Conservation (phyloP, 2,329 filamentous ascomycete genomes). For the Berkeleyomyces basicola region DNA sequence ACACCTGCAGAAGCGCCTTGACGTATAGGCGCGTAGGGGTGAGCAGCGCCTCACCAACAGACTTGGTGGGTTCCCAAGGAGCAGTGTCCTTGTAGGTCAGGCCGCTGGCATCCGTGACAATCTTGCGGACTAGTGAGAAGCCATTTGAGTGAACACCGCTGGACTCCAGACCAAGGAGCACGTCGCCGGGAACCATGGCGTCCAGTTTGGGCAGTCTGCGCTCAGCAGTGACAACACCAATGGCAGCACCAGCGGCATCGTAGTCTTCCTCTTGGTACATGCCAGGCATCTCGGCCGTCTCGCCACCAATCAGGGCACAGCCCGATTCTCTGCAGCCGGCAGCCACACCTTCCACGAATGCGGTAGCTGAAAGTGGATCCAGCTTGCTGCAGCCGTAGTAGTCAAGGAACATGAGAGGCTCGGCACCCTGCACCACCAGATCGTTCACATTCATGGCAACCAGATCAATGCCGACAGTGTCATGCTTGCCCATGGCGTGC, state of each 20-base stretch:
- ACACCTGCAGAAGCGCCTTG: constrained; percentile 53
- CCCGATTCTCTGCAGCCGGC: constrained; percentile 70
- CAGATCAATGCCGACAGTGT: constrained; percentile 89
- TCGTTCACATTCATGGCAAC: constrained; percentile 99
- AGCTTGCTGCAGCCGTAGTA: constrained; percentile 92
- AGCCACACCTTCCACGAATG: constrained; percentile 85
- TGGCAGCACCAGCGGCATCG: constrained; percentile 78
- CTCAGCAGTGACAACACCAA: constrained; percentile 59
- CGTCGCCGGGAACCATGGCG: constrained; percentile 65
- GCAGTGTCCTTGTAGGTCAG: constrained; percentile 55
- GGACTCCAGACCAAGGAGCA: constrained; percentile 72
- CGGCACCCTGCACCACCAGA: constrained; percentile 85
- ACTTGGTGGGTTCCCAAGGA: constrained; percentile 53
- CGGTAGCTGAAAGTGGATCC: constrained; percentile 56
- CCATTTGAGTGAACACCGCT: constrained; percentile 90
- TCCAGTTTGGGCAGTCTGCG: constrained; percentile 59
- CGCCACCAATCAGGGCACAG: constrained; percentile 86
- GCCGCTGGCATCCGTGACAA: constrained; percentile 51
- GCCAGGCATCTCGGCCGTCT: constrained; percentile 96
- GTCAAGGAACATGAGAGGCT: constrained; percentile 91
- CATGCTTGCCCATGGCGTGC: constrained; percentile 74
- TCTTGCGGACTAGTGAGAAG: constrained; percentile 87
- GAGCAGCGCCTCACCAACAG: constrained; percentile 61
- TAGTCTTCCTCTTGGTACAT: constrained; percentile 83
- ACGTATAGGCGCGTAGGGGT: constrained; percentile 93